Percentiles rank a stretch among this genome's conserved stretches.
These are phyloP conservation scores for Cryptococcus deneoformans DNA, from an alignment of 1,284 basidiomycete species.

Conservation along the genomic window DNA sequence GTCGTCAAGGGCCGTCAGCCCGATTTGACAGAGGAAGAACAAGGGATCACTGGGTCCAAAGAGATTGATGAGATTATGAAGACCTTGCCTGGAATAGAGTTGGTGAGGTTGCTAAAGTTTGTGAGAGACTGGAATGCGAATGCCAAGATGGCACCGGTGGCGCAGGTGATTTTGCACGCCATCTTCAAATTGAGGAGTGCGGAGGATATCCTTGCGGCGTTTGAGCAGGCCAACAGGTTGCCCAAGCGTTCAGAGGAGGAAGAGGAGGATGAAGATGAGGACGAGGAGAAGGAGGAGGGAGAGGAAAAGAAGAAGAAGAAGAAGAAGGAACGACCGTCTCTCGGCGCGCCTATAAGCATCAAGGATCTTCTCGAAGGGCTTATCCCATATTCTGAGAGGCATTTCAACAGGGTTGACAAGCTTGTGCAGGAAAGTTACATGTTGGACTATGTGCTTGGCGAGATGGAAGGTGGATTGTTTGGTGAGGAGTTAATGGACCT, in stretches of 20 bases:
- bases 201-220: slow-evolving; percentile 71
- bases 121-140: slow-evolving; percentile 92
- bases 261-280: slow-evolving; percentile 17
- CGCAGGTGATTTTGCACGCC: slow-evolving; percentile 80
- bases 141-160: slow-evolving; percentile 77
- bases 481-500: slow-evolving; percentile 40
- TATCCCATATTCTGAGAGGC: slow-evolving; percentile 91
- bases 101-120: slow-evolving; percentile 77
- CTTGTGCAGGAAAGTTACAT: slow-evolving; percentile 90
- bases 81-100: slow-evolving; percentile 66
- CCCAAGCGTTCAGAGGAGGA: slow-evolving; percentile 23
- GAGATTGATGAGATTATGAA: slow-evolving; percentile 80
- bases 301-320: slow-evolving; percentile 29
- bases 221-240: slow-evolving; percentile 48
- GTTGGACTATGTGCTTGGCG: slow-evolving; percentile 83
- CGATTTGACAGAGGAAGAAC: background rate
- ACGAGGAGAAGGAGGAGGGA: slow-evolving; percentile 43
- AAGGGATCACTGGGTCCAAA: slow-evolving; percentile 58
- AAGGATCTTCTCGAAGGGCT: slow-evolving; percentile 79
- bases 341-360: slow-evolving; percentile 40
- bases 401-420: slow-evolving; percentile 78
- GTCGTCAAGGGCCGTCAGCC: slow-evolving; percentile 44
- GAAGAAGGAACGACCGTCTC: slow-evolving; percentile 11
- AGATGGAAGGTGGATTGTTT: slow-evolving; percentile 71
- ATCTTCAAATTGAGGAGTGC: slow-evolving; percentile 71